Base-by-base conservation (phyloP, 768 basidiomycete species). In the Boletales sp. region DNA sequence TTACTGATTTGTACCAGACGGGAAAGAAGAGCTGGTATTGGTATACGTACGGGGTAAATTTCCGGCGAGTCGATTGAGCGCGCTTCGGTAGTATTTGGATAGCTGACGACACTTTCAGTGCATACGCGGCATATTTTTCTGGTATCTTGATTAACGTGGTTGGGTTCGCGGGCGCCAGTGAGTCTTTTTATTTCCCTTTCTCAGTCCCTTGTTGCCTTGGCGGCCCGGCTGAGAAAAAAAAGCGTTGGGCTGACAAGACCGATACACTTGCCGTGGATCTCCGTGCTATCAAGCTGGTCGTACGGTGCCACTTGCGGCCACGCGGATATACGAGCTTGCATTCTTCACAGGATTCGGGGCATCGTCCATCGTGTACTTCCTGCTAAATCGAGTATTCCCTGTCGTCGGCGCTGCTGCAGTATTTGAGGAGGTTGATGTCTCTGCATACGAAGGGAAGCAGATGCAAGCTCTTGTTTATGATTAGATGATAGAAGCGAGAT, bases 311-410 rank as follows among this genome's bases (percentile, higher is more conserved):
- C 60, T 84, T 21, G 80, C 78, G 5, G 87, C 88, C 2, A 87
- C 81, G n/a, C 76, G 80, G 47, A 78, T 88, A 55, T 89, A 86
- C 66, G 71, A 84, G 45, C 76, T 90, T 72, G 82, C 86, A 12
- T 93, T 90, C 77, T 87, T 91, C 69, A 86, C 86, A n/a, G 90
- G 90, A 27, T 86, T 90, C 56, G 81, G 80, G 29, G 77, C 84
- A 38, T 86, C 88, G 2, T 72, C 79, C 9, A 43, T 86, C 51
- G 62, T 86, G 39, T 93, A 92, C 67, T 78, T 72, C 60, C 27
- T 67, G 37, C 73, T 85, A 40, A 87, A 83, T 69, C 58, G 66
- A 46, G n/a, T 76, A 18, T 87, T 78, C 68, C 87, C 89, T 3
- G 77, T 80, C 3, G 73, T 71, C 10, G 84, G 83, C 18, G 64